A percentile compares a stretch with the other conserved stretches of the same genome.
Evolutionary conservation across 805 yeast genomes (phyloP).

Genomic region (Kuraishia hungarica): DNA sequence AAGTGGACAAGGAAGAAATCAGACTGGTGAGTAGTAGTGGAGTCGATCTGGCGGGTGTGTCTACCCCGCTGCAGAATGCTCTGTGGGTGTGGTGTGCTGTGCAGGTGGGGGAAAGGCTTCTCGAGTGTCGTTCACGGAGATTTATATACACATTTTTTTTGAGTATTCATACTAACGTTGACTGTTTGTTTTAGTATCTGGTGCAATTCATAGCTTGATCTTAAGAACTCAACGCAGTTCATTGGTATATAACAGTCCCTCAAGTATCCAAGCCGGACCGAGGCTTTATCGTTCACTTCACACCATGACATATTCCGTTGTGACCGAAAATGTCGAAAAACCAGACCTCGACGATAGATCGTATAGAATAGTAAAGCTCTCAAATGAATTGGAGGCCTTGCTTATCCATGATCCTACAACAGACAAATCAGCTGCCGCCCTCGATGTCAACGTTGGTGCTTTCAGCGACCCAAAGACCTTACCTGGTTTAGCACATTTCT

Average conservation of each 20-base stretch:
- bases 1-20: neutral
- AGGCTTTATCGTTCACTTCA: neutral
- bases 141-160: too few relatives aligned
- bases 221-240: neutral
- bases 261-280: neutral
- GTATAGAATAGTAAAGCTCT: conserved; percentile 56
- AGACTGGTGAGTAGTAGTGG: neutral
- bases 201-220: neutral
- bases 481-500: conserved; percentile 76
- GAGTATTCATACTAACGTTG: neutral
- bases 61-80: neutral
- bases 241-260: neutral
- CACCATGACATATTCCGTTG: conserved; percentile 2
- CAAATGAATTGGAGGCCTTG: conserved; percentile 51
- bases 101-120: too few relatives aligned
- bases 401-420: conserved; percentile 61
- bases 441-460: conserved; percentile 74
- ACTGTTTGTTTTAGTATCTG: neutral
- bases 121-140: too few relatives aligned
- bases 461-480: conserved; percentile 56
- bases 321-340: conserved; percentile 18
- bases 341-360: conserved; percentile 64
- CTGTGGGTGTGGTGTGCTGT: too few relatives aligned
- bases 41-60: neutral
- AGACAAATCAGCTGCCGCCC: conserved; percentile 71